Evolutionary conservation across 1,284 basidiomycete species (phyloP), one percentile per base, ranked within the genome.

Genomic region (Taiwanofungus camphoratus): DNA sequence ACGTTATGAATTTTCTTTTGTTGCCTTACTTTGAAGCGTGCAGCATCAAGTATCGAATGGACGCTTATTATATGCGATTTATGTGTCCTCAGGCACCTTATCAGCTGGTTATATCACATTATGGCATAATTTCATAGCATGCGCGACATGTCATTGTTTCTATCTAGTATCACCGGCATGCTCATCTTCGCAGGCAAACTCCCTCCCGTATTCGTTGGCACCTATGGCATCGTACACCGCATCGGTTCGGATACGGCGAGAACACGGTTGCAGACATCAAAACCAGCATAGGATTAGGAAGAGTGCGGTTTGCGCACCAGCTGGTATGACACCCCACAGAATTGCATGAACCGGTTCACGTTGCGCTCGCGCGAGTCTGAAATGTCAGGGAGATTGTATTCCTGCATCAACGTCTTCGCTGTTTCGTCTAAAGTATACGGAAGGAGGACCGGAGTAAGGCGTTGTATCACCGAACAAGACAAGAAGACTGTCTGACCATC

Each of bases 261-360:
- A 13, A 18, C 26, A 18, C 21, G 24, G 27, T 18, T 32, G 12
- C 15, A 31, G 11, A 13, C 16, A 21, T 43, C 24, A 38, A 44
- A 22, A 26, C 12, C 22, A 30, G 30, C 19, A 15, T 26, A 15
- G 18, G 15, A 38, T 9, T 31, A n/a, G 15, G 12, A 9, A 21
- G 19, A 24, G 33, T 20, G 29, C 26, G 44, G 38, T 15, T 26
- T 42, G 41, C 55, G 50, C 35, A 64, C 66, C 55, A 66, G 56
- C 45, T 73, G 73, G 50, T 74, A 76, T 46, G 62, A 59, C 4
- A 76, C 64, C 4, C 76, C 74, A 45, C 68, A 71, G 52, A 73
- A 71, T 36, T 68, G 69, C 67, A 77, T 71, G 54, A 78, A 65
- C 18, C 60, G 55, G 50, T 76, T 77, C 39, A 78, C 52, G 50